Percentiles rank a stretch among this genome's conserved stretches.
These are phyloP conservation scores for Nymphaea colorata DNA, from an alignment of 164 flowering plant species.

Conservation along the genomic window DNA sequence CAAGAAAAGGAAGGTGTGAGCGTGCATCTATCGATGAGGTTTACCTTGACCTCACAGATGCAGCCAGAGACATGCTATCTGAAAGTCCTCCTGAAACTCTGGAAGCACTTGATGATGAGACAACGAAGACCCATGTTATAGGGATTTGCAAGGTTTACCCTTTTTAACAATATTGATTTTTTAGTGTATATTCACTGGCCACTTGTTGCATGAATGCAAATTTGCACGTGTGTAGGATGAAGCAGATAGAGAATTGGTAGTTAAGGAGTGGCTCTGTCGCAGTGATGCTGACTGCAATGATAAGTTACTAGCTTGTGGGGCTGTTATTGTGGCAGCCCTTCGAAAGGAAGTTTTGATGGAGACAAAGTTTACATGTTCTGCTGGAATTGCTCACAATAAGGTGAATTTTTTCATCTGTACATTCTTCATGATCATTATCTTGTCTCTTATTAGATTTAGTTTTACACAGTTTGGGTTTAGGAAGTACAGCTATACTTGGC, in stretches of 20 bases:
- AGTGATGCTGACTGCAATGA: conserved; percentile 60
- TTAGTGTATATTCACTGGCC: no score
- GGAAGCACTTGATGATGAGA: conserved; percentile 56
- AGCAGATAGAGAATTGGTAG: conserved; percentile 26
- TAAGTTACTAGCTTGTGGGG: conserved; percentile 89
- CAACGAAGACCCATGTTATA: conserved; percentile 68
- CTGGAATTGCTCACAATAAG: conserved; percentile 98
- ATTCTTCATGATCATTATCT: no score
- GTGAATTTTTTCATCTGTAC: conserved; percentile 13
- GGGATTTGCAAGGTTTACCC: conserved; percentile 51
- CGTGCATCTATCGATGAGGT: conserved; percentile 98
- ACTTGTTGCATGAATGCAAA: no score
- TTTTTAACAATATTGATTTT: no score
- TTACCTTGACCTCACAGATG: conserved; percentile 89
- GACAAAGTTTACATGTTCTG: conserved; percentile 91
- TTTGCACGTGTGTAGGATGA: conserved; percentile 29
- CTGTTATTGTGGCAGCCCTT: conserved; percentile 77
- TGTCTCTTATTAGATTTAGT: no score
- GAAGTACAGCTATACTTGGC: no score
- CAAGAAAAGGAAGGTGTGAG: conserved; percentile 84
- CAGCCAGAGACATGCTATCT: conserved; percentile 65
- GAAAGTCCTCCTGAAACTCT: conserved; percentile 61
- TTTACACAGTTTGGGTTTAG: no score
- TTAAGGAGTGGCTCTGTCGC: conserved; percentile 58
- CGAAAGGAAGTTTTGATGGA: conserved; percentile 70